phyloP scores from a whole-genome alignment of 805 yeast genomes.

The Starmerella stellata region DNA sequence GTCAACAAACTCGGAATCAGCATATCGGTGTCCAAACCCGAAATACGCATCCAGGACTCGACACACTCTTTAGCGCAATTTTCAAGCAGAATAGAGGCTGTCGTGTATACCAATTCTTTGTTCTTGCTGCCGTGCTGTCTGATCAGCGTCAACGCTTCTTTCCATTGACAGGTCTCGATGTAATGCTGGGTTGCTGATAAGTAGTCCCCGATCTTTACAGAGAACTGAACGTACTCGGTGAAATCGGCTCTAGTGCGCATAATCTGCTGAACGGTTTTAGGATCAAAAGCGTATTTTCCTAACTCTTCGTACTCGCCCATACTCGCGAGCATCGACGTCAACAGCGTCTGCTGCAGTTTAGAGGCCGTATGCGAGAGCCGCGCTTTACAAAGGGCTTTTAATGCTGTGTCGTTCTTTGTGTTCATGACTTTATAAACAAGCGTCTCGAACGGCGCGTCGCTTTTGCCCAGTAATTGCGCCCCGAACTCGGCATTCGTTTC shows the following conservation, averaged over 20 bases:
- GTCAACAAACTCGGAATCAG: slow-evolving; percentile 61
- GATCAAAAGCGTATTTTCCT: slow-evolving; percentile 35
- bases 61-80: slow-evolving; percentile 55
- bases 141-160: slow-evolving; percentile 43
- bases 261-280: slow-evolving; percentile 51
- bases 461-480: slow-evolving; percentile 43
- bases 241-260: slow-evolving; percentile 48
- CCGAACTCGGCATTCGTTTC: slow-evolving; percentile 19
- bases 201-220: slow-evolving; percentile 49
- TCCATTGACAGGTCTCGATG: slow-evolving; percentile 56
- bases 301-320: slow-evolving; percentile 32
- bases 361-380: slow-evolving; percentile 15
- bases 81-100: slow-evolving; percentile 48
- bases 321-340: slow-evolving; percentile 53
- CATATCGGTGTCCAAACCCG: slow-evolving; percentile 38
- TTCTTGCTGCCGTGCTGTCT: slow-evolving; percentile 25
- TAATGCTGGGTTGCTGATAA: slow-evolving; percentile 52
- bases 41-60: slow-evolving; percentile 53
- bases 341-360: slow-evolving; percentile 32
- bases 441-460: slow-evolving; percentile 50
- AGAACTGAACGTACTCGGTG: slow-evolving; percentile 46
- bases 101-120: slow-evolving; percentile 38
- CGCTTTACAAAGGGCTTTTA: slow-evolving; percentile 18
- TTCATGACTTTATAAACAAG: slow-evolving; percentile 42
- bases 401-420: slow-evolving; percentile 24